Evolutionary conservation across 2,329 filamentous ascomycete species (phyloP), one percentile per base, ranked within the genome.

Genomic region (Aspergillus fischeri): DNA sequence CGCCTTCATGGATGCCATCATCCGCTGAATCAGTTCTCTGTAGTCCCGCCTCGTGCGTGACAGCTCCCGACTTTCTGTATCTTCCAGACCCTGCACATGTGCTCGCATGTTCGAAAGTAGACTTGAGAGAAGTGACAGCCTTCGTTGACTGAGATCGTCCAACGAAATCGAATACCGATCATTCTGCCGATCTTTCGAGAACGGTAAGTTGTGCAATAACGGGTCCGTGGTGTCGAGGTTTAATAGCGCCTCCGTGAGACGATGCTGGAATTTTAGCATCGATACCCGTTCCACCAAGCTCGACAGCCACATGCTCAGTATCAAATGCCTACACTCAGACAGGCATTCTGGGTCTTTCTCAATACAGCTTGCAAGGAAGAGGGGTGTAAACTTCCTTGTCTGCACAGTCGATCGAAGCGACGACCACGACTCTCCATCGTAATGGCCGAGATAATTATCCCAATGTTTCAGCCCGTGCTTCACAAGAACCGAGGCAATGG

Each of bases 1-100:
- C 41, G 72, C 72, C 65, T 83, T 85, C 83, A 88, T 86, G 1
- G 80, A 75, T 7, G 71, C 72, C 85, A 87, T 87, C 57, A 86
- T 67, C n/a, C 75, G 70, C 57, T 79, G 78, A 8, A 87, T 74
- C 45, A 85, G 73, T 10, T 78, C 73, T 1, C 73, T 73, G 62
- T 85, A 86, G 32, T 76, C 73, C 54, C 76, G 73, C 25, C 65
- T 69, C 14, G 61, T 62, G n/a, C 52, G 63, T 52, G 75, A 78
- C 10, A 79, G 58, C 17, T 73, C 70, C 8, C 63, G 63, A n/a
- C 67, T 62, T 1, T 65, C 64, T 4, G 61, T 53, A 4, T 73
- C 69, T 38, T 75, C 70, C 28, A 75, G 65, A 1, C 65, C 53
- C 21, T 80, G 74, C 17, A 81, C 65, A 35, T 79, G 72, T 41